Evolutionary conservation across 768 basidiomycete species (phyloP), one percentile per base, ranked within the genome.

Genomic region (Hypholoma sublateritium): DNA sequence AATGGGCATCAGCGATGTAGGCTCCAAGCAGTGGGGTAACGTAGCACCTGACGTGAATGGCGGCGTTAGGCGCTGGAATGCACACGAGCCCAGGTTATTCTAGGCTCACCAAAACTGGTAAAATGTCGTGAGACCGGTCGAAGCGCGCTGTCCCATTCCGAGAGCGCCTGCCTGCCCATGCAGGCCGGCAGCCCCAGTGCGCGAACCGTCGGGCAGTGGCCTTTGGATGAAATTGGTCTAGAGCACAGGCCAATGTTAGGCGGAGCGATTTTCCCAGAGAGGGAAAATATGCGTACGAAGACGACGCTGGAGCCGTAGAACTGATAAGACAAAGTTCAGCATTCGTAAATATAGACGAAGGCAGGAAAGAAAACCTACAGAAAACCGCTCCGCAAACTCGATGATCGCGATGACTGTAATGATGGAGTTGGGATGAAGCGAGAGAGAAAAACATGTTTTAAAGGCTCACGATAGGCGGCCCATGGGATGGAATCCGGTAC

Each of bases 201-300:
- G 77, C 0, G 88, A 90, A 45, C 84, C 85, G 0, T 65, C 56
- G 3, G 90, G 90, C 6, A 91, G 81, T 0, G 80, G 80, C 56
- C 84, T 82, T 67, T 92, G 90, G 39, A 91, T 85, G 70, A 84
- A 91, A 69, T 91, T 91, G 36, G 84, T 83, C 85, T 87, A 61
- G 22, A 32, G 28, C 28, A 32, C 28, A 32, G 28, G 28, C 28
- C 28, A n/a, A 32, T 5, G 24, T 6, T 19, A 50, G 16, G 1
- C 43, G 34, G 13, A 34, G 24, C 12, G 36, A n/a, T 44, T 2
- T 17, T 25, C 11, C 28, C n/a, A n/a, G 13, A 44, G 0, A n/a
- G 3, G 3, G 34, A 5, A 65, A 0, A 5, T 24, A 28, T 25
- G 46, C 73, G 55, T 58, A 80, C 82, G 65, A 83, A 79, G 67